Evolutionary conservation across 768 basidiomycete genomes (phyloP), one percentile per base, ranked within the genome.

Genomic region (Leccinum barrowsii): DNA sequence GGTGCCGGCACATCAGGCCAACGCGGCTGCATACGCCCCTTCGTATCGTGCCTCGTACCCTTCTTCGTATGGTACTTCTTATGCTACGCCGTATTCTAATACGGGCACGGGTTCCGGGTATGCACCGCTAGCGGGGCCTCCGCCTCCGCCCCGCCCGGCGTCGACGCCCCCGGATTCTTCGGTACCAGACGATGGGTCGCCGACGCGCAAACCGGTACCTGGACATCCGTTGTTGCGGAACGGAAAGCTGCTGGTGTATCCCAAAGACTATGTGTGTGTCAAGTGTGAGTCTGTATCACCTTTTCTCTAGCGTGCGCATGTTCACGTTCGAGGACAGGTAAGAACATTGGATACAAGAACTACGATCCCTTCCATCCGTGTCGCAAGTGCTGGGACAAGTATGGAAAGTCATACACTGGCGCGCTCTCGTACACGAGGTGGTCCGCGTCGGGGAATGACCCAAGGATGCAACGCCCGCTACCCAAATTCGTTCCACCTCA

Each of bases 331-430:
- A 1, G 37, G 37, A 7, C 52, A 92, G 90, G 90, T 64, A 75
- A 76, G 40, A 92, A 93, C 69, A 83, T 80, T 1, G 90, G 91
- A 2, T 92, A 85, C 73, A 90, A 89, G 70, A 76, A 80, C 57
- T 75, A 74, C 37, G 88, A 92, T 69, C 87, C 88, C 0, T 67
- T 77, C 1, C 75, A 83, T 56, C 87, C 90, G 6, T 92, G 91
- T 66, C 76, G 78, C 58, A 82, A 80, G 56, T 93, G 92, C 74
- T 93, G 90, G 91, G 74, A 78, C 6, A 85, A 84, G 63, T 86
- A 86, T 70, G 78, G 79, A 1, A 84, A 81, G 62, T 76, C 80
- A 0, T 92, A 85, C 70, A 66, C 76, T 0, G 87, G 87, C 3
- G 81, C 87, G 5, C 72, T 91, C 15, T 75, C 78, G 0, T 85